These are phyloP conservation scores for Hsuehochloa calcarea DNA, from an alignment of 176 grass and related monocot genomes.

Conservation along the genomic window DNA sequence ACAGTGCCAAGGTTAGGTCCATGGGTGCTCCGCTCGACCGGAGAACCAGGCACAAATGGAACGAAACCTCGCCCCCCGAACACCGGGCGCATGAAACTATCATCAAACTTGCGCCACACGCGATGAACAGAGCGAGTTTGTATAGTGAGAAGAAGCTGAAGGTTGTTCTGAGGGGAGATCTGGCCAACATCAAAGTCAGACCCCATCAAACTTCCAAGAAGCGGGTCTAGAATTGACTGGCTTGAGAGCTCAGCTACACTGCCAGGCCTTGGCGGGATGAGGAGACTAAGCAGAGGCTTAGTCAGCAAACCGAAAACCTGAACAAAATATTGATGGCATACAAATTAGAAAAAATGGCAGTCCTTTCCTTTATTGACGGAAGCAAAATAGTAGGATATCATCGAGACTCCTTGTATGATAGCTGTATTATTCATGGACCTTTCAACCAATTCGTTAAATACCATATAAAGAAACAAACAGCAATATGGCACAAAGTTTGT, in stretches of 20 bases:
- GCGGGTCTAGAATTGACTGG: constrained; percentile 56
- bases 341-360: constrained; percentile 32
- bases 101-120: constrained; percentile 87
- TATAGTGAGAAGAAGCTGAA: constrained; percentile 54
- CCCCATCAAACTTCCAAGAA: constrained; percentile 58
- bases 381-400: constrained; percentile 14
- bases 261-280: constrained; percentile 57
- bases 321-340: constrained; percentile 27
- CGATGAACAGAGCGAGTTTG: constrained; percentile 75
- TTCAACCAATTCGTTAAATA: background rate
- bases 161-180: constrained; percentile 41
- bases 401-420: background rate
- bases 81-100: constrained; percentile 78
- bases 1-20: constrained; percentile 36
- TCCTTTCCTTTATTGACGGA: background rate
- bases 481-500: background rate
- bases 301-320: constrained; percentile 90
- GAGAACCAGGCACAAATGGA: constrained; percentile 84
- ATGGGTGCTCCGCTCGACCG: constrained; percentile 51
- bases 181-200: constrained; percentile 48
- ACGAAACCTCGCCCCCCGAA: constrained; percentile 83
- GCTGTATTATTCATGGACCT: background rate
- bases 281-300: constrained; percentile 67
- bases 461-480: constrained; percentile 22
- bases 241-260: constrained; percentile 48